A percentile compares a stretch with the other conserved stretches of the same genome.
These are phyloP conservation scores for Clitopilus hobsonii DNA, from an alignment of 768 basidiomycete species.

Conservation along the genomic window DNA sequence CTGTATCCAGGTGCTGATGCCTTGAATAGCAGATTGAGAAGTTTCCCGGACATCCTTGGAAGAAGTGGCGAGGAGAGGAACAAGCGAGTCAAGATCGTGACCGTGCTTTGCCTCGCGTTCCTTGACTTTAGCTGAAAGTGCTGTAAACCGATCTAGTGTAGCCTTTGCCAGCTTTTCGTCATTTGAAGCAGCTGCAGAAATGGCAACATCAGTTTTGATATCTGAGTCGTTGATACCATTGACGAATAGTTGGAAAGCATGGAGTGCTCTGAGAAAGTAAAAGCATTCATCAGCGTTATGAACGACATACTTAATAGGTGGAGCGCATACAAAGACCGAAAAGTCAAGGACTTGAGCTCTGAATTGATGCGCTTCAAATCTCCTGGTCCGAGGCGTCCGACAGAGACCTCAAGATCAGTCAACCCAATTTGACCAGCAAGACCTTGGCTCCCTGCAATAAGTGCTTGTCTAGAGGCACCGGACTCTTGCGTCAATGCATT, in stretches of 20 bases:
- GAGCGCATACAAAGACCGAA: constrained; percentile 29
- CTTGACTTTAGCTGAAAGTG: constrained; percentile 20
- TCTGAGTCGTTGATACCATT: constrained; percentile 23
- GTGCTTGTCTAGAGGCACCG: constrained; percentile 16
- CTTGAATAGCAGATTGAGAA: constrained; percentile 20
- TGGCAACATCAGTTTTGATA: constrained; percentile 9
- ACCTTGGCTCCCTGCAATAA: constrained; percentile 26
- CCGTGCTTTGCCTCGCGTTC: constrained; percentile 34
- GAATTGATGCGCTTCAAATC: constrained; percentile 34
- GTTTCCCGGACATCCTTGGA: constrained; percentile 29
- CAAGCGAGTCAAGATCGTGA: constrained; percentile 34
- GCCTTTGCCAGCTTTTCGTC: constrained; percentile 10
- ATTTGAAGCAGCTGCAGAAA: not conserved
- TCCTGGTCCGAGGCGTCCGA: constrained; percentile 36
- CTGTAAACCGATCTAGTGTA: constrained; percentile 21
- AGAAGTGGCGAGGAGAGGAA: constrained; percentile 34
- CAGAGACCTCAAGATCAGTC: constrained; percentile 35
- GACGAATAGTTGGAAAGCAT: constrained; percentile 34
- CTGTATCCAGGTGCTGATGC: constrained; percentile 27
- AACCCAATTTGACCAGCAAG: constrained; percentile 31
- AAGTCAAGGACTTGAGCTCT: constrained; percentile 34
- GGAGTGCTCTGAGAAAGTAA: constrained; percentile 22
- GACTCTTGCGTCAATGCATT: constrained; percentile 19
- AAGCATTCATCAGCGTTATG: not conserved
- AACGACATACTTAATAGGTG: not conserved